These are phyloP conservation scores for Fraxinus anomala DNA, from an alignment of 257 asterid genomes.

Conservation along the genomic window DNA sequence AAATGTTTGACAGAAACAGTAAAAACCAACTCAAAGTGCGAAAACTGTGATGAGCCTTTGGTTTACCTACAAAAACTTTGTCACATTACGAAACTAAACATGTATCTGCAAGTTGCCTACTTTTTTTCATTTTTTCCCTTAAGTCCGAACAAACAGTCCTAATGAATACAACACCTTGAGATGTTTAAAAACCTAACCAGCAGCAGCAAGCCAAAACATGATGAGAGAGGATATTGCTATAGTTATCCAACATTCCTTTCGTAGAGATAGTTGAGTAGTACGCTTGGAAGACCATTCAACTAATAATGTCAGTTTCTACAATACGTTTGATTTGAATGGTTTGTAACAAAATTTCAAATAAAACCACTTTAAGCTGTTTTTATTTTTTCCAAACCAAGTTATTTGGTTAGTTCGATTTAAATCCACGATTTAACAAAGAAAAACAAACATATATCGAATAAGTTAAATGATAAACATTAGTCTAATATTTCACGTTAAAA, in stretches of 20 bases:
- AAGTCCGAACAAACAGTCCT: slow-evolving; percentile 4
- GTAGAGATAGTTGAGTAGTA: too few relatives aligned
- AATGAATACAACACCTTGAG: neutral
- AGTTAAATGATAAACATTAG: too few relatives aligned
- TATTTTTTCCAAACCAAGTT: too few relatives aligned
- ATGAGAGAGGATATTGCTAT: slow-evolving; percentile 43
- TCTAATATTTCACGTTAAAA: too few relatives aligned
- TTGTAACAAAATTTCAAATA: too few relatives aligned
- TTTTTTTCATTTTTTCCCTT: neutral
- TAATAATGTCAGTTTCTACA: too few relatives aligned
- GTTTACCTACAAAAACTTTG: neutral
- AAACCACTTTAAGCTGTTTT: too few relatives aligned
- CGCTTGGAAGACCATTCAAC: too few relatives aligned
- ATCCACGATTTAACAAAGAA: too few relatives aligned
- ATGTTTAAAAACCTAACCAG: slow-evolving; percentile 31
- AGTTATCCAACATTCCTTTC: slow-evolving; percentile 39
- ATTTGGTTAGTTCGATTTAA: too few relatives aligned
- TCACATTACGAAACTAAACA: neutral
- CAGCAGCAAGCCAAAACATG: slow-evolving; percentile 57
- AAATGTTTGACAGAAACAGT: neutral
- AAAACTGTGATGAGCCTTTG: neutral
- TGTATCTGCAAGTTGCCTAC: neutral
- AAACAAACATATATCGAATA: too few relatives aligned
- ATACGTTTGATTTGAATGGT: too few relatives aligned
- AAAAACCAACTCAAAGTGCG: neutral